A percentile compares a stretch with the other conserved stretches of the same genome.
These are phyloP conservation scores for Apodospora peruviana DNA, from an alignment of 495 filamentous ascomycete species.

Conservation along the genomic window DNA sequence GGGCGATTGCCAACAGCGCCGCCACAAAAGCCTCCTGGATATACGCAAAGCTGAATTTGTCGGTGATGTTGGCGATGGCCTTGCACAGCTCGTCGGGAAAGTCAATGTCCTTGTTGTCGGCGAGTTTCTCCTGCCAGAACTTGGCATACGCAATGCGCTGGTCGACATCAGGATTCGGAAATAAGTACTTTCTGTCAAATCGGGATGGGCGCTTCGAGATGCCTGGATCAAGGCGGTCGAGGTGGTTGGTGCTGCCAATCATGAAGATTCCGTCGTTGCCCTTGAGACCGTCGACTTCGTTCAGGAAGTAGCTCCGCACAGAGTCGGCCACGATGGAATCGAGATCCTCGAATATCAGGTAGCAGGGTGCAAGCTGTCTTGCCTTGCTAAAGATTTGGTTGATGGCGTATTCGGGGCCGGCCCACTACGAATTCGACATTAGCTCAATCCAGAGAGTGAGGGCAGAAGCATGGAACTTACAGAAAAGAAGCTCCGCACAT, in stretches of 20 bases:
- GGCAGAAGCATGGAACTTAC: constrained; percentile 18
- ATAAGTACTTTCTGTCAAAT: constrained; percentile 62
- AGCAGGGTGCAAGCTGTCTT: constrained; percentile 45
- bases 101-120: constrained; percentile 45
- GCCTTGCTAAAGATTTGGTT: constrained; percentile 45
- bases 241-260: constrained; percentile 58
- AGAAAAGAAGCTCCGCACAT: constrained; percentile 31
- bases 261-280: constrained; percentile 64
- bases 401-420: constrained; percentile 42
- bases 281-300: constrained; percentile 65
- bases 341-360: constrained; percentile 60
- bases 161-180: constrained; percentile 46
- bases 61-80: constrained; percentile 53
- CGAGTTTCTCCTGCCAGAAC: constrained; percentile 55
- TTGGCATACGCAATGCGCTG: constrained; percentile 53
- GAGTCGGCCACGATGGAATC: constrained; percentile 52
- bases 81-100: constrained; percentile 50
- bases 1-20: constrained; percentile 48
- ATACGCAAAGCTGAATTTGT: constrained; percentile 60
- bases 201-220: constrained; percentile 59
- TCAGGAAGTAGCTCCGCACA: constrained; percentile 61
- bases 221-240: constrained; percentile 55
- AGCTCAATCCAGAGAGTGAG: too few relatives aligned
- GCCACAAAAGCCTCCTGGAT: constrained; percentile 61
- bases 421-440: constrained; percentile 24